These are phyloP conservation scores for Saccharomycopsis guyanensis DNA, from an alignment of 805 yeast species.

Conservation along the genomic window DNA sequence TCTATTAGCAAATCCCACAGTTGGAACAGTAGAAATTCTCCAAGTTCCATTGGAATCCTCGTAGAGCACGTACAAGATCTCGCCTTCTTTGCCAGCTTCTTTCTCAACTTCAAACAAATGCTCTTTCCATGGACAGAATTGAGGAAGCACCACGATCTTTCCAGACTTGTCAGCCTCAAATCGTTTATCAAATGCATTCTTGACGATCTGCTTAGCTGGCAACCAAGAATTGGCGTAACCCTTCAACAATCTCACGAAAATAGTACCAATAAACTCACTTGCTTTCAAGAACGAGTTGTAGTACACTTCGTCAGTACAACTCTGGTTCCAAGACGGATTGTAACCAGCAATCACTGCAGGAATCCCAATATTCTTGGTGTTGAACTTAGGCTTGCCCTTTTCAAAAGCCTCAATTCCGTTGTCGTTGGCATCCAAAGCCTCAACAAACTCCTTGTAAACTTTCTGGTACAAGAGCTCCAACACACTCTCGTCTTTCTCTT, in stretches of 20 bases:
- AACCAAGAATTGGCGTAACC: slow-evolving; percentile 82
- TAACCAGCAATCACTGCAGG: slow-evolving; percentile 72
- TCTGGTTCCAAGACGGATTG: slow-evolving; percentile 81
- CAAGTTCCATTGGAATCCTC: slow-evolving; percentile 63
- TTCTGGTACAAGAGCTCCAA: slow-evolving; percentile 62
- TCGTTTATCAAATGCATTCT: slow-evolving; percentile 56
- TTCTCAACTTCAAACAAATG: slow-evolving; percentile 73
- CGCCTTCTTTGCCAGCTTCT: slow-evolving; percentile 45
- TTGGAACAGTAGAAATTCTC: slow-evolving; percentile 91
- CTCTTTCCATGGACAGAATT: slow-evolving; percentile 92
- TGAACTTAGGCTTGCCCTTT: slow-evolving; percentile 53
- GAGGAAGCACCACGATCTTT: slow-evolving; percentile 62
- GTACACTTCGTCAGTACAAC: slow-evolving; percentile 50
- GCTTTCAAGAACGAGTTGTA: slow-evolving; percentile 66
- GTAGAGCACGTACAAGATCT: slow-evolving; percentile 70
- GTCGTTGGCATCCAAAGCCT: slow-evolving; percentile 92
- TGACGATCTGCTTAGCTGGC: slow-evolving; percentile 78
- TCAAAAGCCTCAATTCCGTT: slow-evolving; percentile 79
- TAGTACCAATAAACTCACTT: slow-evolving; percentile 73
- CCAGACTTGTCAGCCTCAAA: slow-evolving; percentile 59
- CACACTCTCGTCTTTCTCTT: slow-evolving; percentile 30
- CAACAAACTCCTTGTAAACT: slow-evolving; percentile 81
- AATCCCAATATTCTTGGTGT: slow-evolving; percentile 64
- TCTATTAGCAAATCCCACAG: slow-evolving; percentile 77
- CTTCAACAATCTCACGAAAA: slow-evolving; percentile 59